A percentile compares a stretch with the other conserved stretches of the same genome.
Evolutionary conservation across 257 asterid species (phyloP).

Genomic region (Eucommia ulmoides): DNA sequence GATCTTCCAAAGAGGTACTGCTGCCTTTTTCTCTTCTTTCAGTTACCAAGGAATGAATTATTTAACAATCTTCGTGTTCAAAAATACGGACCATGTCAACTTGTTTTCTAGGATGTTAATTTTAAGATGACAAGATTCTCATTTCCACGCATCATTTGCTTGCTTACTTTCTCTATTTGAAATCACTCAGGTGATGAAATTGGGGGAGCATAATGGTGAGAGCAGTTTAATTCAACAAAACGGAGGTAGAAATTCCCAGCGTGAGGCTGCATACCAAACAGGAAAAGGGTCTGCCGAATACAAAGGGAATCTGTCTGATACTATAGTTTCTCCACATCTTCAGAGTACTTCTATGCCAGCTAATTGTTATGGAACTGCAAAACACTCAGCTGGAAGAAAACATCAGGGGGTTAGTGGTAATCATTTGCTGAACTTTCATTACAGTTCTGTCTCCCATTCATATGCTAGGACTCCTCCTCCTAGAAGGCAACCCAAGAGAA

Average conservation of each 20-base stretch:
- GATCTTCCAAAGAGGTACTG: slow-evolving; percentile 53
- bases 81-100: too few species aligned
- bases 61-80: too few species aligned
- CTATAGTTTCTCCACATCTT: slow-evolving; percentile 15
- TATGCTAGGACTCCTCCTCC: slow-evolving; percentile 51
- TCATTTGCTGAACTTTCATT: slow-evolving; percentile 85
- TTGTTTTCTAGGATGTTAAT: too few species aligned
- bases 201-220: slow-evolving; percentile 16
- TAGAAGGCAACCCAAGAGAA: slow-evolving; percentile 50
- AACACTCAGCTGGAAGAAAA: slow-evolving; percentile 38
- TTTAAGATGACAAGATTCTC: too few species aligned
- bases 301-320: slow-evolving; percentile 22
- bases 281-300: slow-evolving; percentile 17
- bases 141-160: too few species aligned
- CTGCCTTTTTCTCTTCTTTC: not conserved
- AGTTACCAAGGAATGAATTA: too few species aligned
- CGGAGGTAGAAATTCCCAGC: slow-evolving; percentile 23
- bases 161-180: too few species aligned
- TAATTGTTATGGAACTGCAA: slow-evolving; percentile 25
- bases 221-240: slow-evolving; percentile 15
- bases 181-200: slow-evolving; percentile 52
- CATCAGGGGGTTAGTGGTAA: slow-evolving; percentile 62
- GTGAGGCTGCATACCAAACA: slow-evolving; percentile 12
- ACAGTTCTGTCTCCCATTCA: slow-evolving; percentile 64
- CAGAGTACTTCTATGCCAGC: slow-evolving; percentile 20